Base-by-base conservation (phyloP, 148 eudicot species). In the Chenopodium album region DNA sequence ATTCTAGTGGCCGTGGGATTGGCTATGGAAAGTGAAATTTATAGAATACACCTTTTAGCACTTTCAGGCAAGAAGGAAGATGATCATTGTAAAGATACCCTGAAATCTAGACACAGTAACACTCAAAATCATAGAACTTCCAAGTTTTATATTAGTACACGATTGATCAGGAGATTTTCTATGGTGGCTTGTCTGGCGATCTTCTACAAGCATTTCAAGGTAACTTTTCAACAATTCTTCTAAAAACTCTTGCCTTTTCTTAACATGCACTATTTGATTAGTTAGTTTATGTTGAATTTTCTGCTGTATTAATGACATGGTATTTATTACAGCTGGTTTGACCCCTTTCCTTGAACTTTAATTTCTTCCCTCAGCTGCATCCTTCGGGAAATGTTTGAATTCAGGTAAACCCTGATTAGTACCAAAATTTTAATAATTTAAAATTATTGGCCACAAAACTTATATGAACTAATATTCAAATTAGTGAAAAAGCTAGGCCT, bases 41-140 rank as follows among this genome's bases (percentile, higher is more conserved):
- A 87, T 80, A 89, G 87, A 75, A 81, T 90, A 68, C 79, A 77
- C 79, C 80, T 88, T 78, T 86, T 86, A 67, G 85, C 90, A 3
- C 84, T 88, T 80, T 90, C 90, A 0, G 90, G 91, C 52, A 94
- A 95, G 89, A 95, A 94, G 83, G 88, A 89, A 79, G 99, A 95
- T 81, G 97, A 88, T 77, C 12, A 23, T 77, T 46, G 14, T 67
- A 67, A 31, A 1, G 68, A 74, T 32, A 64, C 86, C 77, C 80
- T 69, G 17, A 76, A 73, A 54, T 71, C 81, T 56, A 69, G 19
- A 26, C 76, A 48, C 26, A 64, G 56, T 68, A 79, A 77, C 37
- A 44, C 76, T 66, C 66, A 76, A 68, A 48, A 19, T 56, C 81
- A 75, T 66, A 52, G 46, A 50, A 44, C 60, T 69, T 75, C 62